A percentile compares a stretch with the other conserved stretches of the same genome.
These are phyloP conservation scores for Mesotaenium endlicherianum DNA, from an alignment of 139 green algal genomes.

Conservation along the genomic window DNA sequence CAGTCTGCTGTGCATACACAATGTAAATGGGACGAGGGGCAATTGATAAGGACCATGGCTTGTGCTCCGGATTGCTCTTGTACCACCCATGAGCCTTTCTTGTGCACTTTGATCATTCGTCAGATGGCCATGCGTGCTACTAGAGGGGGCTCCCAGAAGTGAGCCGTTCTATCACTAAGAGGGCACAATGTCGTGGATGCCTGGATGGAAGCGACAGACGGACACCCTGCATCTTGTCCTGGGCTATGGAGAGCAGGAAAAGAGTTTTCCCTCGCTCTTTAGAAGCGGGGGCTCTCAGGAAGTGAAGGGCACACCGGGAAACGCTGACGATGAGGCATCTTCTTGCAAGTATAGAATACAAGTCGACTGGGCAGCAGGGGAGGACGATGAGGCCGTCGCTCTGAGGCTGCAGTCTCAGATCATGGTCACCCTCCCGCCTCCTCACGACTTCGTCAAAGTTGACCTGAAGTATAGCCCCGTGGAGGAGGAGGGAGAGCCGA, in stretches of 20 bases:
- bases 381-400: conserved; percentile 43
- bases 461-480: neutral
- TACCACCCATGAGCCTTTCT: too few relatives aligned
- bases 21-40: too few relatives aligned
- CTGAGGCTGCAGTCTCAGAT: conserved; percentile 41
- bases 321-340: neutral
- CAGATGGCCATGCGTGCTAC: too few relatives aligned
- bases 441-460: conserved; percentile 19
- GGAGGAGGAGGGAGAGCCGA: neutral
- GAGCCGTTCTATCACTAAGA: neutral
- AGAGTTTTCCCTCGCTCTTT: neutral
- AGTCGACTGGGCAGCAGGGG: conserved; percentile 31
- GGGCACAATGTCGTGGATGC: conserved; percentile 36
- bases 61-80: too few relatives aligned
- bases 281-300: neutral
- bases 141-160: too few relatives aligned
- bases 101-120: too few relatives aligned
- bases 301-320: neutral
- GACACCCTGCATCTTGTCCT: conserved; percentile 42
- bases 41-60: too few relatives aligned
- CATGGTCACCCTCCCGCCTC: conserved; percentile 40
- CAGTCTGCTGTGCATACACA: too few relatives aligned
- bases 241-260: conserved; percentile 23
- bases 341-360: conserved; percentile 7
- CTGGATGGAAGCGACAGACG: conserved; percentile 31